Evolutionary conservation across 2,329 filamentous ascomycete species (phyloP).

Genomic region (Pezicula rhizophila): DNA sequence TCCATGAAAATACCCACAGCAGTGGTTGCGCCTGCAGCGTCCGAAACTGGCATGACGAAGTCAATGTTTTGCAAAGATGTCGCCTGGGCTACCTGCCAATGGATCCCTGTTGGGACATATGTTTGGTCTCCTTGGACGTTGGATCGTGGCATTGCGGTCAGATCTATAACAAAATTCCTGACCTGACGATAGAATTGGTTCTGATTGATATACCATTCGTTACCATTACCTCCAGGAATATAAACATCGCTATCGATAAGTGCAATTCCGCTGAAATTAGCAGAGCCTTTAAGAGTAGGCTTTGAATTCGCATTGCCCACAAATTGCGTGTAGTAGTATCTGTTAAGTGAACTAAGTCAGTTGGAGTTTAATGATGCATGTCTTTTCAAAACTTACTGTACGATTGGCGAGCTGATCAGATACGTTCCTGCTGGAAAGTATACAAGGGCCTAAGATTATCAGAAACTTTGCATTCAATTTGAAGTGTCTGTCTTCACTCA

Average conservation of each 20-base stretch:
- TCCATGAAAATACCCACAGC: slow-evolving; percentile 43
- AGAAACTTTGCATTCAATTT: no score
- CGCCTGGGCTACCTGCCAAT: slow-evolving; percentile 47
- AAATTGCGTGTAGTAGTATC: no score
- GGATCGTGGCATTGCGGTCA: background rate
- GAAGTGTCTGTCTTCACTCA: no score
- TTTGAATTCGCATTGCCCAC: no score
- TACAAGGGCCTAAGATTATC: no score
- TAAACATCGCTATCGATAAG: slow-evolving; percentile 63
- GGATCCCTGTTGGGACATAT: slow-evolving; percentile 29
- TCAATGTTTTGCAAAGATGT: slow-evolving; percentile 54
- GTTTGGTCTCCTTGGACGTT: slow-evolving; percentile 46
- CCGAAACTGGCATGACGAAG: slow-evolving; percentile 39
- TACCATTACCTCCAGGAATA: slow-evolving; percentile 34
- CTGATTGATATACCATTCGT: slow-evolving; percentile 12
- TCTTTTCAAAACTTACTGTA: no score
- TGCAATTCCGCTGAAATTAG: background rate
- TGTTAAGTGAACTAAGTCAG: no score
- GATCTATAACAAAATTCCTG: slow-evolving; percentile 51
- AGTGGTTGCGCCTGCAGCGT: background rate
- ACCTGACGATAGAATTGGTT: slow-evolving; percentile 51
- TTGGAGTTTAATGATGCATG: no score
- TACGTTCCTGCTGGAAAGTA: no score
- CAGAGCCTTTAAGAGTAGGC: no score
- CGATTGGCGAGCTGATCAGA: no score